Percentiles rank a stretch among this genome's conserved stretches.
These are phyloP conservation scores for Phytopythium mirpurense DNA, from an alignment of 352 stramenopile species.

Conservation along the genomic window DNA sequence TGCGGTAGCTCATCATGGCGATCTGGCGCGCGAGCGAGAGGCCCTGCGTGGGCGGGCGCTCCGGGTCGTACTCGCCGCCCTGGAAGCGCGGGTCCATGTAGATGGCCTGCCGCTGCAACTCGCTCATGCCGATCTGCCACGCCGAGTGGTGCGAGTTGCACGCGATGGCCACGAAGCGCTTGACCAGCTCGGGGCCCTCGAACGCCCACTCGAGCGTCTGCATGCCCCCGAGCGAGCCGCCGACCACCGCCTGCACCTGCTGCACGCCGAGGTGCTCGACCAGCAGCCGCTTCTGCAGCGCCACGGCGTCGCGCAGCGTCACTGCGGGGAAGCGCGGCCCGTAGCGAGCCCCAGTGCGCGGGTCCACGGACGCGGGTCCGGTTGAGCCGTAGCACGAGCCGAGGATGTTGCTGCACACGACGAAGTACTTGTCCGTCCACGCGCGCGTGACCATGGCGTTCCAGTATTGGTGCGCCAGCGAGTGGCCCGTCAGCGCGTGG, in stretches of 20 bases:
- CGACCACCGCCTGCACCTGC: constrained; percentile 89
- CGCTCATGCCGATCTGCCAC: constrained; percentile 96
- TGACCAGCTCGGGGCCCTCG: constrained; percentile 76
- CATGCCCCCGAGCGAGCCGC: constrained; percentile 96
- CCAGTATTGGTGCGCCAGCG: constrained; percentile 92
- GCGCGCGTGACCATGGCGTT: constrained; percentile 90
- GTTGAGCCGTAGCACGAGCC: constrained; percentile 95
- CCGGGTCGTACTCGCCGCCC: constrained; percentile 65
- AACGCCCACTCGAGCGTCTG: constrained; percentile 96
- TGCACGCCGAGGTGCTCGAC: constrained; percentile 85
- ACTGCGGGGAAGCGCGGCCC: constrained; percentile 89
- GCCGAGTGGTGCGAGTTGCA: constrained; percentile 92
- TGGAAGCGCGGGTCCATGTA: constrained; percentile 93
- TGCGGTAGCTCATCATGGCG: constrained; percentile 96
- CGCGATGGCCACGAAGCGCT: constrained; percentile 91
- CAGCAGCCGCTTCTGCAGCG: constrained; percentile 87
- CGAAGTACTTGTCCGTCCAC: constrained; percentile 95
- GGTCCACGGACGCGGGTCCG: constrained; percentile 79
- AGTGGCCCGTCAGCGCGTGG: constrained; percentile 95
- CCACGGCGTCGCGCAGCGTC: constrained; percentile 91
- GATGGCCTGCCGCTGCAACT: constrained; percentile 95
- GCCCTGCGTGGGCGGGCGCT: constrained; percentile 63
- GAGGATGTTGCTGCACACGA: constrained; percentile 96
- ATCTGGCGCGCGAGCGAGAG: constrained; percentile 93
- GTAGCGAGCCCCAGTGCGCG: constrained; percentile 65